Evolutionary conservation across 495 filamentous ascomycete species (phyloP), one percentile per base, ranked within the genome.

Genomic region (Podospora didyma): DNA sequence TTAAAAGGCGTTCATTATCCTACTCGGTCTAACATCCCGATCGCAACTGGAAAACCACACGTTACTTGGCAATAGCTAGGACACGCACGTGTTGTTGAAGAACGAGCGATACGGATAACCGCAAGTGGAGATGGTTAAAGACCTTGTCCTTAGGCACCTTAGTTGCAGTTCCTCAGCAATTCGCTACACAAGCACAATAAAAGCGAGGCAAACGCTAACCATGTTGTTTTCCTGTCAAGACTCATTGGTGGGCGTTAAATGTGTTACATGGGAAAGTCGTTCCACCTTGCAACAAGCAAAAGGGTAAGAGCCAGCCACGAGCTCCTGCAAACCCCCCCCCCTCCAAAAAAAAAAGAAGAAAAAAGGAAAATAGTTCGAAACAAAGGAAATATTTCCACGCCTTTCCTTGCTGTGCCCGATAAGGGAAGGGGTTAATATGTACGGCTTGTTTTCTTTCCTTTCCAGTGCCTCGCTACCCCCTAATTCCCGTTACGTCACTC

Each of bases 321-420:
- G 39, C 39, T 42, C 39, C 12, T 12, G 6, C 10, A 42, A 42
- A 17, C 12, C 34, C 9, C 9, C 9, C 2, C 9, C 34, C 42
- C 23, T 46, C 31, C 35, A 41, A 34, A 46, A 39, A 21, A 31
- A 34, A 54, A 51, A 42, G 22, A 54, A 46, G 22, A 57, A 51
- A 35, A 34, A 35, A n/a, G n/a, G n/a, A n/a, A n/a, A n/a, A n/a
- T n/a, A n/a, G n/a, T n/a, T n/a, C 34, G 16, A 10, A 46, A 45
- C 11, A 34, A 46, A 39, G 28, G 34, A 35, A 47, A 53, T 7
- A 34, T 47, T 20, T 28, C 49, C 35, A 42, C 42, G 37, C 53
- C 24, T 46, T 53, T 19, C 53, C 54, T 50, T 61, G 57, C 53
- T 62, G 58, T 61, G 58, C 54, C 57, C 37, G 53, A 20, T 10